These are phyloP conservation scores for Atkinsonella hypoxylon DNA, from an alignment of 2,329 filamentous ascomycete species.

Conservation along the genomic window DNA sequence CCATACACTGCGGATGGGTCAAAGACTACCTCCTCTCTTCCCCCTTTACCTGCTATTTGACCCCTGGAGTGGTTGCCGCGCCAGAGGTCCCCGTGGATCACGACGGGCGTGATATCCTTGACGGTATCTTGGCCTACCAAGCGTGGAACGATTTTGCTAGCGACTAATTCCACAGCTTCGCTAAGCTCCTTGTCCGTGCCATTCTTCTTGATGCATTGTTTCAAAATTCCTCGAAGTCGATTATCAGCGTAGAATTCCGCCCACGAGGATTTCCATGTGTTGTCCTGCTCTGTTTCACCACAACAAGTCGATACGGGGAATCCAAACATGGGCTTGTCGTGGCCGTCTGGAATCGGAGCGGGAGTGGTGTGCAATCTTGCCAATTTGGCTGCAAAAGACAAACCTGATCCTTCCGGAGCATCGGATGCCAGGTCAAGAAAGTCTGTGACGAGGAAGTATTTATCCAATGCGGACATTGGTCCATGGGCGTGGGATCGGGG, in stretches of 20 bases:
- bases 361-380: constrained; percentile 67
- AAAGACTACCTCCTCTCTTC: constrained; percentile 63
- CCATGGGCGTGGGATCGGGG: constrained; percentile 68
- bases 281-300: constrained; percentile 73
- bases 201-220: constrained; percentile 44
- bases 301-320: constrained; percentile 82
- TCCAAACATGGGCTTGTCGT: constrained; percentile 56
- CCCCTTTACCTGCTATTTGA: constrained; percentile 41
- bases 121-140: constrained; percentile 60
- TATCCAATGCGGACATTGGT: constrained; percentile 35
- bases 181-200: constrained; percentile 52
- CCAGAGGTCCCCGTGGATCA: constrained; percentile 92
- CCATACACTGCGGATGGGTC: constrained; percentile 75
- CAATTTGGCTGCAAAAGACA: constrained; percentile 61
- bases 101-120: constrained; percentile 54
- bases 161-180: constrained; percentile 52
- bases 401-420: constrained; percentile 30
- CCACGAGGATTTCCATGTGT: constrained; percentile 63
- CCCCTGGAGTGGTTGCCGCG: constrained; percentile 68
- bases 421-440: constrained; percentile 56
- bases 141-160: constrained; percentile 55
- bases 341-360: constrained; percentile 51
- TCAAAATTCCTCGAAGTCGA: constrained; percentile 54
- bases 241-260: constrained; percentile 75
- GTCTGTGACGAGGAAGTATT: constrained; percentile 58